phyloP scores from a whole-genome alignment of 441 rosid genomes.

The Gossypium lobatum region DNA sequence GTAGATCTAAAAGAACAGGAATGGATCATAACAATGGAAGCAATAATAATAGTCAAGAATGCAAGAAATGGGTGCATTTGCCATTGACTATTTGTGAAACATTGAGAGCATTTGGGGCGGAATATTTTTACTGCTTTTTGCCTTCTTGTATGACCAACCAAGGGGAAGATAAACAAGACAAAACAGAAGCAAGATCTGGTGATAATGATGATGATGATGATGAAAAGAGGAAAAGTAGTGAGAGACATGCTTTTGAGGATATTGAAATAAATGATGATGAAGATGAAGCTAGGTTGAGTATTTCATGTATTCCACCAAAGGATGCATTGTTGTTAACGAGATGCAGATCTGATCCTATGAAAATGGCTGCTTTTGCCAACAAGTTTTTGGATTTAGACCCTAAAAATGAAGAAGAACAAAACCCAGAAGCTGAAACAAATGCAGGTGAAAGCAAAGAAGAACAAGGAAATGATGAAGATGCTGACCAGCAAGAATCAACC shows the following conservation, averaged over 20 bases:
- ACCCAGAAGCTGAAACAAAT: conserved; percentile 12
- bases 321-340: conserved; percentile 82
- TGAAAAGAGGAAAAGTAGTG: conserved; percentile 26
- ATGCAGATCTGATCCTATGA: conserved; percentile 92
- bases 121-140: conserved; percentile 60
- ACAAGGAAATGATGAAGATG: conserved; percentile 7
- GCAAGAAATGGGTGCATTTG: conserved; percentile 76
- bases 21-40: conserved; percentile 29
- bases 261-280: conserved; percentile 55
- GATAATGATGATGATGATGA: conserved; percentile 1
- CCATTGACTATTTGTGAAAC: conserved; percentile 79
- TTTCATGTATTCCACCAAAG: conserved; percentile 66
- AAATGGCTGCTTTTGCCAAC: conserved; percentile 74
- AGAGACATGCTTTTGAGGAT: conserved; percentile 44
- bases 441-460: conserved; percentile 1
- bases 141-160: conserved; percentile 55
- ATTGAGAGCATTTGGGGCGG: conserved; percentile 65
- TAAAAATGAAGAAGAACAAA: conserved; percentile 8
- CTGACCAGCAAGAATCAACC: not conserved
- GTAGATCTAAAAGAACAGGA: conserved; percentile 58
- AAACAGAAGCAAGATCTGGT: conserved; percentile 11
- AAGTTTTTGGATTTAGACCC: conserved; percentile 45
- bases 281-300: conserved; percentile 33
- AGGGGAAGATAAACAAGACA: conserved; percentile 37
- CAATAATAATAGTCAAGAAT: conserved; percentile 24